phyloP scores from a whole-genome alignment of 2,329 filamentous ascomycete species.

The Epichloe amarillans region DNA sequence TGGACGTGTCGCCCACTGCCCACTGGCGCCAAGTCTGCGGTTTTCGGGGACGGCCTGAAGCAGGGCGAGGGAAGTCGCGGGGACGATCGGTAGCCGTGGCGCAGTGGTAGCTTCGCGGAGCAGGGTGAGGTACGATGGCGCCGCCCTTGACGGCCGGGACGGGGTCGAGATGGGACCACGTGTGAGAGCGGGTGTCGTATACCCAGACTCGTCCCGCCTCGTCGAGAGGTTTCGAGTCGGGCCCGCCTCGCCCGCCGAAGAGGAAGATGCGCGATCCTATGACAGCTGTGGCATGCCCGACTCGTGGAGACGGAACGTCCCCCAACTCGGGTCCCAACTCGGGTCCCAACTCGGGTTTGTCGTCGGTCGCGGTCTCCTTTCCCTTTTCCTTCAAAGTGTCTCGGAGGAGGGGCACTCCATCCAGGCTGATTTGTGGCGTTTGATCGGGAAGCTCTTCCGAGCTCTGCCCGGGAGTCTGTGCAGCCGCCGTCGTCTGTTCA shows the following conservation, averaged over 20 bases:
- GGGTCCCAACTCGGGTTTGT: conserved; percentile 10
- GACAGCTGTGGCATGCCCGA: conserved; percentile 59
- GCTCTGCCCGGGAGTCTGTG: conserved; percentile 1
- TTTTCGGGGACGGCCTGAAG: conserved; percentile 12
- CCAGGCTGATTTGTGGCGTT: conserved; percentile 21
- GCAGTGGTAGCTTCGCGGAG: conserved; percentile 58
- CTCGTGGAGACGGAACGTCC: conserved; percentile 50
- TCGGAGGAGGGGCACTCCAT: conserved; percentile 29
- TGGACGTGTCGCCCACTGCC: conserved; percentile 40
- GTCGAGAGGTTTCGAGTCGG: conserved; percentile 56
- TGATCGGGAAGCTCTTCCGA: neutral
- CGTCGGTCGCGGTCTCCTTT: conserved; percentile 21
- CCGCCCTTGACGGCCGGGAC: conserved; percentile 28
- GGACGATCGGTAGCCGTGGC: conserved; percentile 44
- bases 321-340: conserved; percentile 20
- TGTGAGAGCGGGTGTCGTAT: conserved; percentile 50
- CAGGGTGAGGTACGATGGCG: conserved; percentile 33
- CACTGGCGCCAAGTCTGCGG: conserved; percentile 40
- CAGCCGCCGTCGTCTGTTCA: conserved; percentile 4
- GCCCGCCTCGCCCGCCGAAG: conserved; percentile 65
- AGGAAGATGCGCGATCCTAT: conserved; percentile 62
- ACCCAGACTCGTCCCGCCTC: conserved; percentile 66
- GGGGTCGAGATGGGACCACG: conserved; percentile 55
- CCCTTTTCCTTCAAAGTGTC: conserved; percentile 22
- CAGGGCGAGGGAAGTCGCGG: conserved; percentile 29